Base-by-base conservation (phyloP, 2,329 filamentous ascomycete genomes). In the Microascus cirrosus region DNA sequence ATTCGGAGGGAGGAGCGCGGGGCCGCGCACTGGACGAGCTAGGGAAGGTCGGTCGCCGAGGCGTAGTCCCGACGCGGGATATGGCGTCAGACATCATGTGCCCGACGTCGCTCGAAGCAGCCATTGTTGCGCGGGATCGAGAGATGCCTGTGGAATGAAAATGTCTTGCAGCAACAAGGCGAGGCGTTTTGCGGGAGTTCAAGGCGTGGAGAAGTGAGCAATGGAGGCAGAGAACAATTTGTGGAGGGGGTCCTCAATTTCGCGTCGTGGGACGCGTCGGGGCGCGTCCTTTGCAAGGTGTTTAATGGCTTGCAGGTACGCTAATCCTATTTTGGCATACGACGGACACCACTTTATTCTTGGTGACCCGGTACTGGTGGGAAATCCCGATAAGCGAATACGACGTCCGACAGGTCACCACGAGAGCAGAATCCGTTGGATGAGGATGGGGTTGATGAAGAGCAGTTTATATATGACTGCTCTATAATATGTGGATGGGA, bases 1-100 rank as follows among this genome's bases (percentile, higher is more conserved):
- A 57, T 69, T 86, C 83, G 4, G 83, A 85, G 1, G 81, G 83
- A n/a, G 82, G 83, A 0, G 74, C 81, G 62, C 79, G 72, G 28
- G 81, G 80, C 42, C 80, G 75, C 15, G 75, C 71, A 42, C 75
- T 74, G 7, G 80, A 81, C 8, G 80, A 82, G 51, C 78, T 77
- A 59, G 75, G 75, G 57, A 75, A 72, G 34, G 69, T 66, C 60
- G 72, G 71, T 59, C 72, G 69, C 61, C 72, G 72, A 55, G 77
- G 76, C 51, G 78, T 76, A 57, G 69, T 65, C 45, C 70, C 69
- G 53, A 71, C 66, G 61, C 73, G 70, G 52, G 74, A 76, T 55
- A 73, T 71, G 59, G 72, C 77, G 64, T 84, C 81, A 61, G 81
- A 84, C 78, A 83, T 83, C 64, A 76, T 69, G 64, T 77, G 75